Evolutionary conservation across 75 land plant genomes (phyloP).

Genomic region (Adiantum capillusveneris): DNA sequence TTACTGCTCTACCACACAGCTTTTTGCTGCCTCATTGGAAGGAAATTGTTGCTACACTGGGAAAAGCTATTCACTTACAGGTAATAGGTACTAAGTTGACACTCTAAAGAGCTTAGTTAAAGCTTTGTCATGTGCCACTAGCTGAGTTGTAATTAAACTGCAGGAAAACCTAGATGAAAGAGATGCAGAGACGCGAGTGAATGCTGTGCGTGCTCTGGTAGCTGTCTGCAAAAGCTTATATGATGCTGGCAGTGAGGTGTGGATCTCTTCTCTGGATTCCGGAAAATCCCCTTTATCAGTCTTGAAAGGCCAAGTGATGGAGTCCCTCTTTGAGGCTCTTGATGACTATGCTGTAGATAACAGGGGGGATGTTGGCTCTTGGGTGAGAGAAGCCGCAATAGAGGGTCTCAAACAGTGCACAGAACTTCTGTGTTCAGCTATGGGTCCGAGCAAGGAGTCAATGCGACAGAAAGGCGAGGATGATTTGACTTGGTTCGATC

Average conservation of each 20-base stretch:
- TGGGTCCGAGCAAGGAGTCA: neutral
- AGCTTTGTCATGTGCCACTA: neutral
- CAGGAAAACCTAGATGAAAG: constrained; percentile 87
- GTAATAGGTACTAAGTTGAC: constrained; percentile 45
- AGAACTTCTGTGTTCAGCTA: constrained; percentile 53
- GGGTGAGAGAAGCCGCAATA: constrained; percentile 97
- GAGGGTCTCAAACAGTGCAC: constrained; percentile 73
- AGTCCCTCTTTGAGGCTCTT: constrained; percentile 62
- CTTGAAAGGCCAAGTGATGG: constrained; percentile 68
- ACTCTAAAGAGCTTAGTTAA: neutral
- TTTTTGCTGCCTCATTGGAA: constrained; percentile 56
- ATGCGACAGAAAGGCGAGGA: neutral
- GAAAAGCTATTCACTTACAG: constrained; percentile 19
- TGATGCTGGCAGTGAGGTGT: constrained; percentile 12
- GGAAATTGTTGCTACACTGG: constrained; percentile 53
- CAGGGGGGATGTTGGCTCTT: constrained; percentile 98
- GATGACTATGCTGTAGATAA: constrained; percentile 97
- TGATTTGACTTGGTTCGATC: constrained; percentile 31
- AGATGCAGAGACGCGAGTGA: constrained; percentile 97
- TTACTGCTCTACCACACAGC: constrained; percentile 66
- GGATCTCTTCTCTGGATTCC: constrained; percentile 11
- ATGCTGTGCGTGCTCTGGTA: constrained; percentile 71
- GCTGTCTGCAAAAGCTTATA: constrained; percentile 73
- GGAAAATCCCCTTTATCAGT: constrained; percentile 19
- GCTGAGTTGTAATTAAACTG: neutral